A percentile compares a stretch with the other conserved stretches of the same genome.
Conservation (phyloP, 139 green algal genomes). For the Chlorella vulgaris region DNA sequence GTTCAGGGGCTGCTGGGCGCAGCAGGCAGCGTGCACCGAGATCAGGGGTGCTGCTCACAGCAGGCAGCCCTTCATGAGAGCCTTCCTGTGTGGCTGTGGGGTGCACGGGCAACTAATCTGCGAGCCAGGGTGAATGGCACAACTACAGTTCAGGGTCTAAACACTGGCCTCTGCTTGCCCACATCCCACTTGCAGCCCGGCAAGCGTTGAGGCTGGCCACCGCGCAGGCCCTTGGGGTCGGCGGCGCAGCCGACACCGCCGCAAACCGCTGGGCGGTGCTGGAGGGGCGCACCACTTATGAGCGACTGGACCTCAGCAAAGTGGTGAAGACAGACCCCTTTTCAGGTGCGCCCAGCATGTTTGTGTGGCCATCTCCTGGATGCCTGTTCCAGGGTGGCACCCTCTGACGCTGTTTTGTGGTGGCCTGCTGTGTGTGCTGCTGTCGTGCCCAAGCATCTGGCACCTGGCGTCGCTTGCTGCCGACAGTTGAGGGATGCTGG, state of each 20-base stretch:
- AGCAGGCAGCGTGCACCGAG: too few relatives aligned
- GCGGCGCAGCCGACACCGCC: background rate
- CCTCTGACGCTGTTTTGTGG: background rate
- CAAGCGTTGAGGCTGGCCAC: slow-evolving; percentile 16
- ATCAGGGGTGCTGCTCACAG: too few relatives aligned
- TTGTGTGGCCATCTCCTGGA: background rate
- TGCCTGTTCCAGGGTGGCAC: background rate
- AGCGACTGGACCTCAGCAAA: background rate
- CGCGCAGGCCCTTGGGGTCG: background rate
- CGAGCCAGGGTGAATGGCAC: too few relatives aligned
- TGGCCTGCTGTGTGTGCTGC: background rate
- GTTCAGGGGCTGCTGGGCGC: too few relatives aligned
- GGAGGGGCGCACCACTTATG: slow-evolving; percentile 20
- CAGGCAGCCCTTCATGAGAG: too few relatives aligned
- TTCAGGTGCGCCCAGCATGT: background rate
- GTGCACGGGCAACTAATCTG: too few relatives aligned
- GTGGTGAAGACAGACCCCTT: slow-evolving; percentile 22
- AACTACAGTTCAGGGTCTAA: too few relatives aligned
- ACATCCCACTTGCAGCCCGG: background rate
- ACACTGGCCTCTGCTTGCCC: background rate
- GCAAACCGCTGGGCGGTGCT: background rate
- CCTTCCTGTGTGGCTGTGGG: too few relatives aligned
- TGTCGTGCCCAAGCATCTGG: too few relatives aligned
- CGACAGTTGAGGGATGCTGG: too few relatives aligned
- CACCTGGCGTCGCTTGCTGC: too few relatives aligned